Base-by-base conservation (phyloP, 176 grass and related monocot genomes). In the Paspalum vaginatum region DNA sequence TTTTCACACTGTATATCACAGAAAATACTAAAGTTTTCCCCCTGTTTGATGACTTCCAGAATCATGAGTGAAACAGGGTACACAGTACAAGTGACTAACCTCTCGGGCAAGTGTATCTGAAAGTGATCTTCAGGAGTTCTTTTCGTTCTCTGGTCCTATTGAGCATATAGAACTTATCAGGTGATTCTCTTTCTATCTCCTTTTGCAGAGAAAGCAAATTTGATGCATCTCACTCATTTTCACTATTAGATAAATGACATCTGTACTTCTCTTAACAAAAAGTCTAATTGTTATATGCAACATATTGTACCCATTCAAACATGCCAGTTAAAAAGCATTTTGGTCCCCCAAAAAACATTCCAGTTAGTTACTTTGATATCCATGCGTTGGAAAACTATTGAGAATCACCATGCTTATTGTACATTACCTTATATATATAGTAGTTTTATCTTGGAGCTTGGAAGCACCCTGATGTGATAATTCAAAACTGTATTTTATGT, bases 81-180 rank as follows among this genome's bases (percentile, higher is more conserved):
- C 82, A 98, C 88, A 6, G 75, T 98, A 25, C 86, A 98, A 89
- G 96, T 98, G 61, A 89, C 92, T 58, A 95, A 93, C 82, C 88
- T 98, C 18, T 98, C 96, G 38, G 84, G 46, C 81, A 84, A 84
- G 74, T 53, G 90, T 87, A 56, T 91, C 86, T 21, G 96, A 98
- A 58, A 81, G 65, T 63, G 90, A 98, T 79, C 86, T 98, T 76
- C 86, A 89, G 62, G 90, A 93, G 21, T 98, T 98, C 90, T 98
- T 98, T 83, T 91, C 92, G 18, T 98, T 98, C 88, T 98, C 88
- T 71, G 96, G 96, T 61, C 69, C 96, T 87, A 92, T 98, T 84
- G 96, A 98, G 75, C 86, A 95, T 79, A 72, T 98, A 79, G 92
- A 98, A 53, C 85, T 98, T 53, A 89, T 95, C 88, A 95, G 96